Base-by-base conservation (phyloP, 768 basidiomycete species). In the Mycena latifolia region DNA sequence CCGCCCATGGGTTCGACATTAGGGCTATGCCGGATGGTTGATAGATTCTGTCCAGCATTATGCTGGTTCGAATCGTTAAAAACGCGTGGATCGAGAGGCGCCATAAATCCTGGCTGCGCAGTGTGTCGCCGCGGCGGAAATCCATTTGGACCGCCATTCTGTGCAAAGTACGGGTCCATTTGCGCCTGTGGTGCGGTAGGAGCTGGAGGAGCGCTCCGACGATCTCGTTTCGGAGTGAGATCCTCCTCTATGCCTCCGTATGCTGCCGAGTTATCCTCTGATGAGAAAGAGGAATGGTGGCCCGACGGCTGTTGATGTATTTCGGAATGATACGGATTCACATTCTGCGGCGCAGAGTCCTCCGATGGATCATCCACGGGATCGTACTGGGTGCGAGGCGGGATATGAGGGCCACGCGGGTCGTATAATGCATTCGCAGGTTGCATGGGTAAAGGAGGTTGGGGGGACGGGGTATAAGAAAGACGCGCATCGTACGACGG, bases 201-300 rank as follows among this genome's bases (percentile, higher is more conserved):
- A 43, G 14, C 50, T 1, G 60, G 61, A 47, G 61, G 66, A 4
- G 51, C 61, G 39, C 66, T 67, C 7, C 20, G 22, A 27, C 66
- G 55, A 15, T 67, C 45, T 50, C 51, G 66, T 20, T 27, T 47
- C 4, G 61, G 56, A 22, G 41, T 12, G 15, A 22, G 5, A 14
- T 65, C 64, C 24, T 43, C 64, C 18, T 57, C 68, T 2, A 69
- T 69, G 31, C 68, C 68, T 29, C 64, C 68, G n/a, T 69, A 69
- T 10, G 68, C 68, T 7, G 18, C 55, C 18, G 54, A 45, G 8
- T 52, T 53, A 20, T 65, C 63, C 43, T 65, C 63, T 25, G 67
- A 65, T 28, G 55, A 41, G 33, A 41, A 28, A 28, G 29, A 20
- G 20, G 22, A 27, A 39, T 48, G 58, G 27, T 59, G 62, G 14